phyloP scores from a whole-genome alignment of 208 protist species.

The Entamoeba moshkovskii region DNA sequence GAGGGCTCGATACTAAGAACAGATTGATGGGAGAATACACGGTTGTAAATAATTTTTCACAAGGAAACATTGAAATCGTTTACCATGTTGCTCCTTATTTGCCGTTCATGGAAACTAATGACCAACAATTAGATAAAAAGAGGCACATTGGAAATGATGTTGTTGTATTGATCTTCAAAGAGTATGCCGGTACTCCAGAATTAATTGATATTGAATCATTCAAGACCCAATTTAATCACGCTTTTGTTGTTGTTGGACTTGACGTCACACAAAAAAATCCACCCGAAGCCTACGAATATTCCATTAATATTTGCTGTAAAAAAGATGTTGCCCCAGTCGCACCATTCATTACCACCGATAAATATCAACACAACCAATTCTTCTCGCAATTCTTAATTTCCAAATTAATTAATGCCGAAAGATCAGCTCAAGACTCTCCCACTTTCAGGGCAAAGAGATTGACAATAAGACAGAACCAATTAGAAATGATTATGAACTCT shows the following conservation, averaged over 20 bases:
- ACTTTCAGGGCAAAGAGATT: neutral
- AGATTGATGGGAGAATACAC: neutral
- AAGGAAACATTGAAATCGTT: neutral
- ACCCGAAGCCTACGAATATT: neutral
- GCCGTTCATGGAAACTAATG: neutral
- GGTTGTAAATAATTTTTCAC: neutral
- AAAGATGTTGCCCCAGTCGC: neutral
- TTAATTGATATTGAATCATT: neutral
- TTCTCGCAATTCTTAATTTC: neutral
- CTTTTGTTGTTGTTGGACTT: neutral
- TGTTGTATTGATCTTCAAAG: neutral
- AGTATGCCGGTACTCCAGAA: neutral
- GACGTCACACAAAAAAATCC: neutral
- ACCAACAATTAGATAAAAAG: neutral
- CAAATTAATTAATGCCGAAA: neutral
- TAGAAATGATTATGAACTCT: neutral
- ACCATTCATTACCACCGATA: neutral
- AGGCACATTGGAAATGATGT: constrained; percentile 8
- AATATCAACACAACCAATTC: neutral
- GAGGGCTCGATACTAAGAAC: neutral
- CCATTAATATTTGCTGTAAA: neutral
- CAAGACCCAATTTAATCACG: neutral
- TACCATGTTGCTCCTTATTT: neutral
- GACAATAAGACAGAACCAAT: neutral
- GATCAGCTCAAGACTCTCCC: neutral